Conservation (phyloP, 2,329 filamentous ascomycete genomes). For the Penicillium fuscoglaucum region DNA sequence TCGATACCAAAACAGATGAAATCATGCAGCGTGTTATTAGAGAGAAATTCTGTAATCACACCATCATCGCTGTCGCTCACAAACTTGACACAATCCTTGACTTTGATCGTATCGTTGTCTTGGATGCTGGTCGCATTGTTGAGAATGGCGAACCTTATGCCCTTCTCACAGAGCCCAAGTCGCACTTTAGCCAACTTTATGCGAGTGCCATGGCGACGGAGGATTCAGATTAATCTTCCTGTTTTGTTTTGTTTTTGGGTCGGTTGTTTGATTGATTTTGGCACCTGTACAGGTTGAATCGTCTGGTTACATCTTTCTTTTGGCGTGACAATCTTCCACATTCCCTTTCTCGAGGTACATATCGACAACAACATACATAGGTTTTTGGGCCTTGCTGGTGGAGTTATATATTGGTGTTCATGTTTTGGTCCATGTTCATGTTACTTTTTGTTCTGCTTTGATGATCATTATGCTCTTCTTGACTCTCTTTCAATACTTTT, state of each 20-base stretch:
- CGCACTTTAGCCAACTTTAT: conserved; percentile 41
- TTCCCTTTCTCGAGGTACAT: conserved; percentile 21
- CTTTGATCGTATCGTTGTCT: conserved; percentile 41
- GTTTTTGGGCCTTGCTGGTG: conserved; percentile 4
- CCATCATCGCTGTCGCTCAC: conserved; percentile 60
- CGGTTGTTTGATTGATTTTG: conserved; percentile 7
- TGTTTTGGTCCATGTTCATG: background rate
- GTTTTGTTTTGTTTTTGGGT: background rate
- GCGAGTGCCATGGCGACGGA: conserved; percentile 25
- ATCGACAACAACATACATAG: conserved; percentile 21
- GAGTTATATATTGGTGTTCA: conserved; percentile 13
- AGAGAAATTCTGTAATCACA: conserved; percentile 56
- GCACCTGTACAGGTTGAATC: conserved; percentile 20
- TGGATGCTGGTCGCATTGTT: conserved; percentile 38
- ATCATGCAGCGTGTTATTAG: conserved; percentile 59
- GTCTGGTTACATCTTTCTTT: conserved; percentile 7
- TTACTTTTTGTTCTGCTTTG: conserved; percentile 3
- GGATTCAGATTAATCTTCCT: conserved; percentile 18
- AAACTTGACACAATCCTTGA: conserved; percentile 51
- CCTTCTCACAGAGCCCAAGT: conserved; percentile 38
- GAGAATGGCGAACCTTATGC: conserved; percentile 40
- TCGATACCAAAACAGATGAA: conserved; percentile 59
- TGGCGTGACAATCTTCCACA: conserved; percentile 12
- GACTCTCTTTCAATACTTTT: conserved; percentile 14
- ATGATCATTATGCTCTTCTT: conserved; percentile 15